phyloP scores from a whole-genome alignment of 192 early-diverging fungal genomes.

The Backusella liffmaniae region DNA sequence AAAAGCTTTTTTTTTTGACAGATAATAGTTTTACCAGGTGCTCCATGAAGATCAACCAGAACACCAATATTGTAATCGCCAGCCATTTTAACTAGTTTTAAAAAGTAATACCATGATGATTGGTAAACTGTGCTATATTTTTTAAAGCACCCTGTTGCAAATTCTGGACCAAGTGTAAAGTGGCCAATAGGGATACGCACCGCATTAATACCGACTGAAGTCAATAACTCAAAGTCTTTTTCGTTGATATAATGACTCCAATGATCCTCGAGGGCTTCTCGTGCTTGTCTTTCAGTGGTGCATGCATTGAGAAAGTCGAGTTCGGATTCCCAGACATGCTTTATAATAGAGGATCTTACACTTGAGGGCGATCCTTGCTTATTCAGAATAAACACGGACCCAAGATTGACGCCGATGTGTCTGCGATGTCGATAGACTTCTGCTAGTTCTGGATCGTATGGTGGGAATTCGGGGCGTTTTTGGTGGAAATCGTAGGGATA shows the following conservation, averaged over 20 bases:
- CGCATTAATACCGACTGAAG: conserved; percentile 54
- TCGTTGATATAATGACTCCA: conserved; percentile 61
- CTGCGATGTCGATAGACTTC: conserved; percentile 19
- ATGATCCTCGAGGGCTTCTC: conserved; percentile 45
- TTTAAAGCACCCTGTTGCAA: conserved; percentile 39
- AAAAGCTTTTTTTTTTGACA: background rate
- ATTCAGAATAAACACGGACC: conserved; percentile 21
- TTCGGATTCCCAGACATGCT: conserved; percentile 15
- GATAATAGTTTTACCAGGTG: conserved; percentile 46
- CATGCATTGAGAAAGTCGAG: conserved; percentile 13
- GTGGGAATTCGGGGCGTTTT: conserved; percentile 6
- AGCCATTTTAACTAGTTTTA: conserved; percentile 52
- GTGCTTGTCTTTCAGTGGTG: conserved; percentile 31
- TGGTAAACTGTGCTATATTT: conserved; percentile 43
- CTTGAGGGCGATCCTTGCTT: conserved; percentile 6
- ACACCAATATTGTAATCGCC: conserved; percentile 57
- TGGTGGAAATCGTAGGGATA: background rate
- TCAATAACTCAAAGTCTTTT: conserved; percentile 46
- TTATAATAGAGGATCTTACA: background rate
- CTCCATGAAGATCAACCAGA: conserved; percentile 63
- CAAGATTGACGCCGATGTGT: conserved; percentile 26
- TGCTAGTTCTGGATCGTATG: conserved; percentile 10
- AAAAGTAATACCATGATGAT: conserved; percentile 50
- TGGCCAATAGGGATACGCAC: conserved; percentile 67
- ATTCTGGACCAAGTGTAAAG: conserved; percentile 55